Evolutionary conservation across 768 basidiomycete species (phyloP).

Genomic region (Lentinula edodes): DNA sequence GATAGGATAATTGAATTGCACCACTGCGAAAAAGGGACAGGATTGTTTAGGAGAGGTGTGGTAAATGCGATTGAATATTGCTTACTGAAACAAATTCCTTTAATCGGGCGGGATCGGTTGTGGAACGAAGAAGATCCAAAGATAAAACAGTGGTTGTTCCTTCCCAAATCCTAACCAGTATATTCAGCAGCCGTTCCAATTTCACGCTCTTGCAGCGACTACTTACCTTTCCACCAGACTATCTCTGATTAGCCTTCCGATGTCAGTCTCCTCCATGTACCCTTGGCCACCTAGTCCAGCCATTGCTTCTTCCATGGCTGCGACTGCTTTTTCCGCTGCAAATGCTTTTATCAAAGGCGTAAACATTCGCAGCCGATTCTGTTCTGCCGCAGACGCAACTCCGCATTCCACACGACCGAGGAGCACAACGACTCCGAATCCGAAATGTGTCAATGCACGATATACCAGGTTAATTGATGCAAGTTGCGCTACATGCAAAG

Average conservation of each 20-base stretch:
- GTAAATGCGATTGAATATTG: conserved; percentile 4
- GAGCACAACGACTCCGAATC: conserved; percentile 52
- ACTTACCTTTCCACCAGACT: conserved; percentile 61
- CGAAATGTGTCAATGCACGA: conserved; percentile 58
- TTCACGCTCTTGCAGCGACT: background rate
- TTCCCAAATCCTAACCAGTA: conserved; percentile 60
- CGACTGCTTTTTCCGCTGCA: conserved; percentile 54
- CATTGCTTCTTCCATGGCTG: conserved; percentile 73
- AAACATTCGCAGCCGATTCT: conserved; percentile 50
- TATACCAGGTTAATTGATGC: conserved; percentile 58
- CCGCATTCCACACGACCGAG: conserved; percentile 61
- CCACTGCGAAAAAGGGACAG: conserved; percentile 38
- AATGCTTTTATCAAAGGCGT: conserved; percentile 72
- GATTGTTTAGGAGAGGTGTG: background rate
- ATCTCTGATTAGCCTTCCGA: conserved; percentile 64
- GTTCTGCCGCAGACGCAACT: conserved; percentile 42
- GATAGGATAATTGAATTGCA: conserved; percentile 35
- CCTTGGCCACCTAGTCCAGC: conserved; percentile 69
- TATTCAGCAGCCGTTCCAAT: background rate
- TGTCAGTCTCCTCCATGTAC: conserved; percentile 79
- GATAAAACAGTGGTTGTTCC: conserved; percentile 66
- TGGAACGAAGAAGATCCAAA: conserved; percentile 58
- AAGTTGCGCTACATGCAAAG: conserved; percentile 61
- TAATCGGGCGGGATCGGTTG: conserved; percentile 37
- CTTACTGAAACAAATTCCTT: conserved; percentile 46